Evolutionary conservation across 2,329 filamentous ascomycete genomes (phyloP).

Genomic region (Alternaria gansuensis): DNA sequence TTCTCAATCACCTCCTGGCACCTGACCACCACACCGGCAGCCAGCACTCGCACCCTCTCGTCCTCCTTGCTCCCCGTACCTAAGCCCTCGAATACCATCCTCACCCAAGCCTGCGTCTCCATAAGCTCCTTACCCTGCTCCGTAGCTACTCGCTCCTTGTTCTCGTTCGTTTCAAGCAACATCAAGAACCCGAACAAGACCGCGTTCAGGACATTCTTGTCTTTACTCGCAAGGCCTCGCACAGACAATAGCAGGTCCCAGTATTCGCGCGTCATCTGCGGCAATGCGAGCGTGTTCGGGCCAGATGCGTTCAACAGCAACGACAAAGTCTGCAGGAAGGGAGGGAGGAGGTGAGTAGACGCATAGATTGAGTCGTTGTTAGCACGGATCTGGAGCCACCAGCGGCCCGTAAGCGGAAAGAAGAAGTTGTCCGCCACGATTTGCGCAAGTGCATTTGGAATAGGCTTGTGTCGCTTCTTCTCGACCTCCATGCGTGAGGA

Average conservation of each 20-base stretch:
- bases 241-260: conserved; percentile 83
- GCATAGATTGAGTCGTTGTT: conserved; percentile 68
- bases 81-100: conserved; percentile 71
- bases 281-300: conserved; percentile 76
- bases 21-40: conserved; percentile 79
- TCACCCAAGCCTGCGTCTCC: conserved; percentile 88
- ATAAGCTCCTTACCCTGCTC: conserved; percentile 79
- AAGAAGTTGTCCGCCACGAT: conserved; percentile 82
- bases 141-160: conserved; percentile 75
- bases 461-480: conserved; percentile 66
- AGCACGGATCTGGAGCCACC: conserved; percentile 71
- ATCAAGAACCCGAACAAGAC: conserved; percentile 82
- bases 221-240: conserved; percentile 61
- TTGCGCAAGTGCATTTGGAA: conserved; percentile 79
- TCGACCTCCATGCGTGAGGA: conserved; percentile 77
- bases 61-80: conserved; percentile 68
- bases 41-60: conserved; percentile 79
- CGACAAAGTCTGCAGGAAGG: conserved; percentile 86
- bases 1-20: conserved; percentile 82
- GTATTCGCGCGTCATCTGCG: conserved; percentile 83
- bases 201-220: conserved; percentile 74
- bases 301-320: conserved; percentile 85
- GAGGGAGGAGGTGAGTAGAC: conserved; percentile 76
- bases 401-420: conserved; percentile 82
- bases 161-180: conserved; percentile 81